phyloP scores from a whole-genome alignment of 164 flowering plant species.

The Vitis riparia region DNA sequence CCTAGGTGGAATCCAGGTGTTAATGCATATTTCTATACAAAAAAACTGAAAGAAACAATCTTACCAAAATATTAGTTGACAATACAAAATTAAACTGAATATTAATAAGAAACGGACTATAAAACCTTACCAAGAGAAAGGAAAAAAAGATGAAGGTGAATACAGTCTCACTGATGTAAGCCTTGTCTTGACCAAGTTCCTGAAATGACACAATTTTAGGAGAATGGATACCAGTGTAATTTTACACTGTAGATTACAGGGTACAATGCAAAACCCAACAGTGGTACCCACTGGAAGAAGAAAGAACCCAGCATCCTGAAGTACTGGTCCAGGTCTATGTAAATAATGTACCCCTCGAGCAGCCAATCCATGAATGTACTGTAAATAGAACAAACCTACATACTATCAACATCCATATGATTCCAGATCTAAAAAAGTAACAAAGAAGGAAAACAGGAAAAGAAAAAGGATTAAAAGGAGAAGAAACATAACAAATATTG shows the following conservation, averaged over 20 bases:
- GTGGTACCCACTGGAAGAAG: slow-evolving; percentile 71
- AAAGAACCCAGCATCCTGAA: slow-evolving; percentile 85
- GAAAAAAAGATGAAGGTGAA: slow-evolving; percentile 67
- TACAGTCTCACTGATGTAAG: slow-evolving; percentile 81
- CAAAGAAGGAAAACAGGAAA: background rate
- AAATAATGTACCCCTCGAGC: slow-evolving; percentile 94
- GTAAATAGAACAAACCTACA: slow-evolving; percentile 4
- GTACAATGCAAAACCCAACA: background rate
- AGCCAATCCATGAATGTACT: slow-evolving; percentile 97
- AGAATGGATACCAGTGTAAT: background rate
- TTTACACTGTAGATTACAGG: background rate
- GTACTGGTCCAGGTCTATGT: slow-evolving; percentile 90
- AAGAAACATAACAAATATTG: too few relatives aligned
- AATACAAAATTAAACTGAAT: background rate
- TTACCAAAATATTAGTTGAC: background rate
- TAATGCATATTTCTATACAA: too few relatives aligned
- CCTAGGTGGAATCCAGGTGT: too few relatives aligned
- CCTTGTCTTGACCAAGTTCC: slow-evolving; percentile 88
- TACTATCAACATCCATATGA: background rate
- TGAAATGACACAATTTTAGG: slow-evolving; percentile 21
- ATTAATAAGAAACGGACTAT: background rate
- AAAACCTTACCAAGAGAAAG: slow-evolving; percentile 69
- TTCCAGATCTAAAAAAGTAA: background rate
- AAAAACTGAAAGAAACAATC: background rate
- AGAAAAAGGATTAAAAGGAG: too few relatives aligned